Conservation (phyloP, 2,329 filamentous ascomycete genomes). For the Beauveria asiatica region DNA sequence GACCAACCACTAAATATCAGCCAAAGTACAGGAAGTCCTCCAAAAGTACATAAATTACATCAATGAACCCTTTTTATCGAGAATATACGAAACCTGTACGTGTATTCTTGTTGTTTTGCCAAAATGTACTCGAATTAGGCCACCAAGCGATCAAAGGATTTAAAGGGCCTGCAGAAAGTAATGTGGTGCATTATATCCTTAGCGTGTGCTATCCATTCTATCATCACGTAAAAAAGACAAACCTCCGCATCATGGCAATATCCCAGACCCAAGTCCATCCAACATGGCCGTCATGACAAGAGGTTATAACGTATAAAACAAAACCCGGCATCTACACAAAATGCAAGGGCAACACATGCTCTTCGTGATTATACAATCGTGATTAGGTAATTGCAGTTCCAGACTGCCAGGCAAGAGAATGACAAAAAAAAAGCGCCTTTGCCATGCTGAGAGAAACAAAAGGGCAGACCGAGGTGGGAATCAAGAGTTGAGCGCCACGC, state of each 20-base stretch:
- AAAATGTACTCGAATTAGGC: no score
- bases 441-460: constrained; percentile 15
- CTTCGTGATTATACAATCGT: neutral
- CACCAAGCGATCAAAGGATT: no score
- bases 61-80: no score
- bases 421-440: constrained; percentile 12
- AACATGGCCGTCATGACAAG: neutral
- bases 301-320: neutral
- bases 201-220: constrained; percentile 8
- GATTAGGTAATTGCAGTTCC: neutral
- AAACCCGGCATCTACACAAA: neutral
- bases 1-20: no score
- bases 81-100: no score
- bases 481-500: constrained; percentile 43
- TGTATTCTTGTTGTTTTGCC: no score
- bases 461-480: neutral
- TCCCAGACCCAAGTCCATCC: neutral
- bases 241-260: neutral
- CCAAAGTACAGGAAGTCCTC: no score
- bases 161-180: neutral
- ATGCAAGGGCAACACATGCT: neutral
- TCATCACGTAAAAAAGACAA: neutral
- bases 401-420: constrained; percentile 11
- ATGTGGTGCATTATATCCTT: neutral
- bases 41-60: no score